Evolutionary conservation across 371 early-diverging fungal species (phyloP), one percentile per base, ranked within the genome.

Genomic region (Mycotypha africana): DNA sequence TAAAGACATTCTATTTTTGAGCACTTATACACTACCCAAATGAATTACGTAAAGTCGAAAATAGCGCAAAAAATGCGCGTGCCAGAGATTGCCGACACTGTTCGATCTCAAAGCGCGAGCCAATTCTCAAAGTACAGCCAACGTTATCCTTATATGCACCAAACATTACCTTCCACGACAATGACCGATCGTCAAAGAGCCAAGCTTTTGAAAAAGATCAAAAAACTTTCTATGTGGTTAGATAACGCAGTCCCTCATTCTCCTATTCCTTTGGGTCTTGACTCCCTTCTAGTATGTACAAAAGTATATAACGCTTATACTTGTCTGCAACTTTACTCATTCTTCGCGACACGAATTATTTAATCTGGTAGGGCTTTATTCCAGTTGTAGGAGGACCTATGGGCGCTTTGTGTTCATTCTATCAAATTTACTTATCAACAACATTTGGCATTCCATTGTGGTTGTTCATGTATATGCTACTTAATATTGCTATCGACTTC

Each of bases 221-320:
- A 46, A 20, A 44, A 49, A 17, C 25, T 67, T 9, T 51, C 72
- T 10, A 21, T 50, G 14, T 71, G 66, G 63, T 39, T 71, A 15
- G 72, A 71, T 38, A 62, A 60, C 42, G 70, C 70, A 11, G 48
- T 71, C 11, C 72, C 72, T 17, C 49, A 49, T 22, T 67, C 65
- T n/a, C 72, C 72, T 38, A 58, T 71, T 31, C 68, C 72, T n/a
- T 37, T 71, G 8, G 72, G 72, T 32, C 17, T 71, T 8, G 72
- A 71, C 37, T 60, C 68, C 0, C 9, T 71, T n/a, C 47, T 67
- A 33, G 70, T 68, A 58, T 47, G 54, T 41, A 3, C 2, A n/a
- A 2, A 17, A 8, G 10, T 17, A 3, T 36, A 8, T 8, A 28
- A 28, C 6, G 30, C 8, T 16, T 23, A 8, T 12, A 20, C 2